Percentiles rank a stretch among this genome's conserved stretches.
phyloP scores from a whole-genome alignment of 2,329 filamentous ascomycete species.

The Cladosporium colombiae region DNA sequence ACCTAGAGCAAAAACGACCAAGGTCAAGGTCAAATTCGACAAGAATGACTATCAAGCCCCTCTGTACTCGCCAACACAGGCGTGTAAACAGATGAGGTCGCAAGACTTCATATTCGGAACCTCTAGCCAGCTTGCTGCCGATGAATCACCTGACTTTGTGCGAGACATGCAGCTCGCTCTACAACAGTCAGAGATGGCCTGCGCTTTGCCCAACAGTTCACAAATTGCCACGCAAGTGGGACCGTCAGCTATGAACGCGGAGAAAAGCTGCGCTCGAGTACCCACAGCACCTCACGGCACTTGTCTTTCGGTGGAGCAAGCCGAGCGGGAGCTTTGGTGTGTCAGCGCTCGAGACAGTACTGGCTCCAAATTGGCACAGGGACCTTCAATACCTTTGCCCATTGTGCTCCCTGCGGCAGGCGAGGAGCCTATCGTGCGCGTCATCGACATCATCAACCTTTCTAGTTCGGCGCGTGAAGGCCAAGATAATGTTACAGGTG shows the following conservation, averaged over 20 bases:
- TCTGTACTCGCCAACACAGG: constrained; percentile 69
- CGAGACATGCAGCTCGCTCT: constrained; percentile 64
- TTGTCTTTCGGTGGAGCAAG: constrained; percentile 33
- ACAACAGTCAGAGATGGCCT: constrained; percentile 53
- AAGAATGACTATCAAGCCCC: constrained; percentile 25
- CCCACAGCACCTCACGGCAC: constrained; percentile 34
- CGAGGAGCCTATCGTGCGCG: neutral
- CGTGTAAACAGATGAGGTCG: constrained; percentile 62
- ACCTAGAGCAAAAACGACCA: constrained; percentile 37
- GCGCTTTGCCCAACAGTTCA: constrained; percentile 30
- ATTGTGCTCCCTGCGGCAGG: neutral
- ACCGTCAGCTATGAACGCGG: constrained; percentile 6
- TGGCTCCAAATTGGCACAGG: constrained; percentile 43
- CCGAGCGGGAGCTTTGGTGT: constrained; percentile 62
- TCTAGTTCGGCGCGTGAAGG: neutral
- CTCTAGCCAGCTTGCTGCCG: constrained; percentile 75
- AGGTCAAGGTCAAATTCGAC: constrained; percentile 33
- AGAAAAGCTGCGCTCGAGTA: constrained; percentile 30
- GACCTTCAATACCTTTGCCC: neutral
- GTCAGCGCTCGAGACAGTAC: constrained; percentile 67
- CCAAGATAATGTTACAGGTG: neutral
- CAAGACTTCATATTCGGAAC: constrained; percentile 86
- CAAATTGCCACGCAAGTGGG: constrained; percentile 5
- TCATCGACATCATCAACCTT: neutral
- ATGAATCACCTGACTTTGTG: constrained; percentile 68